phyloP scores from a whole-genome alignment of 2,329 filamentous ascomycete genomes.

The Phyllosticta citriasiana region DNA sequence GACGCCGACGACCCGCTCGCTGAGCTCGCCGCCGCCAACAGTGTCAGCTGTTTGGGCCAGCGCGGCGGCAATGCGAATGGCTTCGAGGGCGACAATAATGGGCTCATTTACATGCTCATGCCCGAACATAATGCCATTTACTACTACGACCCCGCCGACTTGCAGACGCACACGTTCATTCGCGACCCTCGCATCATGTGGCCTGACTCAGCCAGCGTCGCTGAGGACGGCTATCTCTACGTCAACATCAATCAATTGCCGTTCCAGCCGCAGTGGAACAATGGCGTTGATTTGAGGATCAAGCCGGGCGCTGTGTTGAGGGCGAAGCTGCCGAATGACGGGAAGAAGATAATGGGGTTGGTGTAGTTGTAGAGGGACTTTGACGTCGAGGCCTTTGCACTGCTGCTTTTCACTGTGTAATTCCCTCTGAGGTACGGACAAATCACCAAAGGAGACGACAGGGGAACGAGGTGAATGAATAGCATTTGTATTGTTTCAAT shows the following conservation, averaged over 20 bases:
- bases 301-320: conserved; percentile 38
- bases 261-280: conserved; percentile 39
- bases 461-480: too few species aligned
- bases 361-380: not conserved
- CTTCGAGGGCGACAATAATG: conserved; percentile 41
- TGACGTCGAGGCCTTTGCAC: too few species aligned
- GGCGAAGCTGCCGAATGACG: conserved; percentile 31
- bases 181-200: conserved; percentile 38
- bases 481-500: too few species aligned
- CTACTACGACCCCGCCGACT: conserved; percentile 34
- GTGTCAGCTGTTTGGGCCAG: conserved; percentile 37
- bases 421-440: too few species aligned
- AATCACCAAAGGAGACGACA: too few species aligned
- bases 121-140: conserved; percentile 39
- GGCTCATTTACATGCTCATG: conserved; percentile 38
- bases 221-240: conserved; percentile 32
- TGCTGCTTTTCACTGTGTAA: too few species aligned
- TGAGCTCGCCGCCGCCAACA: conserved; percentile 34
- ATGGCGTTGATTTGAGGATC: conserved; percentile 32
- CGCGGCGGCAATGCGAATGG: conserved; percentile 41
- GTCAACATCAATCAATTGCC: conserved; percentile 42
- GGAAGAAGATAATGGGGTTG: conserved; percentile 26
- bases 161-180: conserved; percentile 34
- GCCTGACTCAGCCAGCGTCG: conserved; percentile 33
- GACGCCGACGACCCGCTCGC: conserved; percentile 32